Base-by-base conservation (phyloP, 108 stramenopile genomes). In the Conticribra weissflogii region DNA sequence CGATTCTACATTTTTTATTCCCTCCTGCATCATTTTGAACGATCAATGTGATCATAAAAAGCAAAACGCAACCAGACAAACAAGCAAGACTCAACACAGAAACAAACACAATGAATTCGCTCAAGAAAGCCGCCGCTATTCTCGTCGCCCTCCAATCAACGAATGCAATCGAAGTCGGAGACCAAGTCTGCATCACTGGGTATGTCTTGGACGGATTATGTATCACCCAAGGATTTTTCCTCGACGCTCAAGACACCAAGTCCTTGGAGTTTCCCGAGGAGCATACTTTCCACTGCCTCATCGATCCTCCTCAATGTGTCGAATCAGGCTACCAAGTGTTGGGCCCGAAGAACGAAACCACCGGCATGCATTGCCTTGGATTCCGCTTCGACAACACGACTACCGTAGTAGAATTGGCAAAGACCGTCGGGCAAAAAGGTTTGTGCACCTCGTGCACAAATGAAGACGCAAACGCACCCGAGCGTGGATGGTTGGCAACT, bases 261-360 rank as follows among this genome's bases (percentile, higher is more conserved):
- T 72, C 76, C 21, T 49, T 84, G 36, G 65, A 61, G 32, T 17
- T 59, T 3, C 77, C 82, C 3, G 72, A 74, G 34, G 18, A 28
- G 15, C 83, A 83, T 51, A 72, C 79, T 3, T 67, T 80, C 45
- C 78, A 83, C 68, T 83, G 83, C 45, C 59, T 83, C 36, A 46
- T 83, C 23, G 83, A 83, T 49, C 57, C 76, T 24, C 18, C 19
- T 7, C 29, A 52, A n/a, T 84, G 83, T 32, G 32, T 24, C 29
- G 47, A 52, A 21, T 67, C 64, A 3, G 56, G 68, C 8, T 84
- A 76, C 50, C 63, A 77, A 36, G 74, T 84, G 3, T 32, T 84
- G 14, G 30, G 64, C 24, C 45, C 29, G 7, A 74, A 74, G 23
- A 30, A 59, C 22, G 9, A 45, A 2, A n/a, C 29, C 14, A 66